These are phyloP conservation scores for Circinella minor DNA, from an alignment of 371 early-diverging fungal genomes.

Conservation along the genomic window DNA sequence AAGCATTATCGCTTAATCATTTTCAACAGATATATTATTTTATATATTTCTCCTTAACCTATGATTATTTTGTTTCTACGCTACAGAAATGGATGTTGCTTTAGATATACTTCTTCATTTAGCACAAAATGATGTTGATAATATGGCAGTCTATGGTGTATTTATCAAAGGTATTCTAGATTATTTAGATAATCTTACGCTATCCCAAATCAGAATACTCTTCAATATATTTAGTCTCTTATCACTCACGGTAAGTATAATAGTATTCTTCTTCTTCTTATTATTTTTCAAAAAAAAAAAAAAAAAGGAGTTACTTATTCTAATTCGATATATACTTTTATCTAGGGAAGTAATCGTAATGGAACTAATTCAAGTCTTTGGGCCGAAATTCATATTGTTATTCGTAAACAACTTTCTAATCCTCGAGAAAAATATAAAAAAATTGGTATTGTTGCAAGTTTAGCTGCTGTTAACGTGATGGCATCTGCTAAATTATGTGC, in stretches of 20 bases:
- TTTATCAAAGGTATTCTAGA: slow-evolving; percentile 84
- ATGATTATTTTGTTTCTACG: slow-evolving; percentile 12
- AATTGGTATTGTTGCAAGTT: slow-evolving; percentile 77
- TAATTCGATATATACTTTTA: too few species aligned
- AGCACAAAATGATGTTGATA: slow-evolving; percentile 49
- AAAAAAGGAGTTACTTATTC: too few species aligned
- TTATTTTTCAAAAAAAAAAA: too few species aligned
- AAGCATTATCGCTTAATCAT: neutral
- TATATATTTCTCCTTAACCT: slow-evolving; percentile 18
- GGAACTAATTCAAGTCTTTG: slow-evolving; percentile 37
- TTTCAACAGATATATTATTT: neutral
- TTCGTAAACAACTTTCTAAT: slow-evolving; percentile 83
- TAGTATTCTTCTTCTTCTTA: too few species aligned
- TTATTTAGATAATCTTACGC: slow-evolving; percentile 72
- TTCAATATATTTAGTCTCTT: slow-evolving; percentile 77
- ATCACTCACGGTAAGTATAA: slow-evolving; percentile 55
- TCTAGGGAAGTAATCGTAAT: neutral
- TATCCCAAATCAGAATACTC: slow-evolving; percentile 69
- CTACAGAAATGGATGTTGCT: slow-evolving; percentile 70
- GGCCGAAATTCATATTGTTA: slow-evolving; percentile 75
- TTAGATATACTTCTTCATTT: slow-evolving; percentile 63
- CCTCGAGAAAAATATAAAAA: slow-evolving; percentile 72
- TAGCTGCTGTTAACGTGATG: slow-evolving; percentile 74
- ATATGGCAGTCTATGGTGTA: slow-evolving; percentile 63
- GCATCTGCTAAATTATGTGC: slow-evolving; percentile 46